Evolutionary conservation across 192 early-diverging fungal species (phyloP), one percentile per base, ranked within the genome.

Genomic region (Cetraspora pellucida): DNA sequence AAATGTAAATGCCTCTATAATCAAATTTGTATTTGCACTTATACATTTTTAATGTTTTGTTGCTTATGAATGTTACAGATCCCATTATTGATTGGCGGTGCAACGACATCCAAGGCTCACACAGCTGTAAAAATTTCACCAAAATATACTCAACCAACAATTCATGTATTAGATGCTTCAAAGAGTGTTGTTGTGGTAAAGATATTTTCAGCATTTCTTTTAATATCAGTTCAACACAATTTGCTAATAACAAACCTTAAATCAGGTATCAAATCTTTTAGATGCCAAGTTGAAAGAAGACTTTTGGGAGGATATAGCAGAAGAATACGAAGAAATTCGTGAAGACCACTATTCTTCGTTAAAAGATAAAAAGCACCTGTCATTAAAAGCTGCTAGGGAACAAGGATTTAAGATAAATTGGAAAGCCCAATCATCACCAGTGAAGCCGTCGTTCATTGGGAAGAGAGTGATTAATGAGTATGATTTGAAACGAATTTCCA

Each of bases 81-180:
- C 25, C 96, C 96, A 19, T 85, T 98, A 79, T 81, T 98, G 25
- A 95, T 98, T 75, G 96, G 96, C 67, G 96, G 96, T 43, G 96
- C 96, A 2, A 98, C 96, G 1, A 98, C 96, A 2, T 94, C 92
- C 75, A 97, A 96, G 82, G 95, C 95, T 72, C 96, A 98, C 82
- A 97, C 96, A 0, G 96, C 96, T 2, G 96, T 98, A 37, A 98
- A 98, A 82, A 96, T 98, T 77, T 92, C 95, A 0, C 96, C 96
- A 25, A 89, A 94, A 45, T 98, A 98, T 84, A 77, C 82, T 14
- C 61, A 81, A 44, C 93, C 96, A 0, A 93, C 91, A 11, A 86
- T 98, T 47, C 95, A 98, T 69, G 90, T 93, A 3, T 83, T 98
- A 25, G 96, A 98, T 82, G 96, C 96, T 2, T 97, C 95, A 72